These are phyloP conservation scores for Cicer bijugum DNA, from an alignment of 306 rosid genomes.

Conservation along the genomic window DNA sequence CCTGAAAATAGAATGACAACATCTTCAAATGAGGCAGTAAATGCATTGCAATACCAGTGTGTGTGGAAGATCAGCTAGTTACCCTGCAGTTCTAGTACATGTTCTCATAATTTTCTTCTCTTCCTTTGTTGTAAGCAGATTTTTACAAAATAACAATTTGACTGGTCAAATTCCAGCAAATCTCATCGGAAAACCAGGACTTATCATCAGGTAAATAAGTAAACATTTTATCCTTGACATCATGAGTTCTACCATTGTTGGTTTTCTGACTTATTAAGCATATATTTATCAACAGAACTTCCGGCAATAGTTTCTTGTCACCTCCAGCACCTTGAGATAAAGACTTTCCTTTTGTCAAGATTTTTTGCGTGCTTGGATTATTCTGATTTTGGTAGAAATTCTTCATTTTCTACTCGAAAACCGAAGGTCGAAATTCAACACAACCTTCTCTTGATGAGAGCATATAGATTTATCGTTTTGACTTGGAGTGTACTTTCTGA, in stretches of 20 bases:
- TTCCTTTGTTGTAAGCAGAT: slow-evolving; percentile 56
- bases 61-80: slow-evolving; percentile 24
- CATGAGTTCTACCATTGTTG: slow-evolving; percentile 5
- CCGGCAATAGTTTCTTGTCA: slow-evolving; percentile 67
- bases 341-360: slow-evolving; percentile 33
- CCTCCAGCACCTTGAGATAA: slow-evolving; percentile 63
- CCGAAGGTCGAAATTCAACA: slow-evolving; percentile 43
- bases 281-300: slow-evolving; percentile 56
- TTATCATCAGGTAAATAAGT: slow-evolving; percentile 61
- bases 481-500: slow-evolving; percentile 40
- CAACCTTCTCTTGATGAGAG: slow-evolving; percentile 21
- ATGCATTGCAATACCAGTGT: neutral
- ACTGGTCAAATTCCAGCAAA: slow-evolving; percentile 80
- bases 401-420: slow-evolving; percentile 44
- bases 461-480: slow-evolving; percentile 41
- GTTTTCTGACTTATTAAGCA: slow-evolving; percentile 43
- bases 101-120: slow-evolving; percentile 10
- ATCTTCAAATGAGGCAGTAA: slow-evolving; percentile 3
- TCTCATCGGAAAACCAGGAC: slow-evolving; percentile 64
- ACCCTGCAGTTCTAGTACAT: slow-evolving; percentile 22
- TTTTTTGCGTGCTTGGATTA: slow-evolving; percentile 24
- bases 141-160: slow-evolving; percentile 83
- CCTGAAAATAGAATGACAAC: neutral
- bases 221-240: slow-evolving; percentile 21
- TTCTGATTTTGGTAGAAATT: slow-evolving; percentile 43